phyloP scores from a whole-genome alignment of 192 early-diverging fungal species.

The Helicostylum pulchrum region DNA sequence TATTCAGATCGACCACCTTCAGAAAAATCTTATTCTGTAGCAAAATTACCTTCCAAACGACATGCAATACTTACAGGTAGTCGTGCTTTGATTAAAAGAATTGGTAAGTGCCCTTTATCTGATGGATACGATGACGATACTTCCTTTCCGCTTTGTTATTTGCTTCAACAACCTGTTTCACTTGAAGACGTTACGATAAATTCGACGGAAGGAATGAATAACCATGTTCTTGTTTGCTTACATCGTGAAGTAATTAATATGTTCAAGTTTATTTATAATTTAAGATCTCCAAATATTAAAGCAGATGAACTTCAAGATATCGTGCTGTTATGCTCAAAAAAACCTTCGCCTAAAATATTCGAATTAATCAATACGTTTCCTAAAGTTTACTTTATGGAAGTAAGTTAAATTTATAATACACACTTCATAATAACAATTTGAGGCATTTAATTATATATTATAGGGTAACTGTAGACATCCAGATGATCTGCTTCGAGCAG shows the following conservation, averaged over 20 bases:
- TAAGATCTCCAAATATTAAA: slow-evolving; percentile 33
- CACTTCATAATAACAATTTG: background rate
- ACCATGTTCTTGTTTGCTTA: slow-evolving; percentile 43
- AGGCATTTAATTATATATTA: background rate
- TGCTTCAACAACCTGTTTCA: background rate
- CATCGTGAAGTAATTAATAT: slow-evolving; percentile 32
- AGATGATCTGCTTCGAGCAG: slow-evolving; percentile 46
- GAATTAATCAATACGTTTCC: slow-evolving; percentile 41
- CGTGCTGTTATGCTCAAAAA: slow-evolving; percentile 36
- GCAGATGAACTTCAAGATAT: slow-evolving; percentile 42
- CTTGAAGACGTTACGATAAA: slow-evolving; percentile 17
- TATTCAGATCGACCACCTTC: slow-evolving; percentile 3
- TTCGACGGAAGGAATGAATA: slow-evolving; percentile 5
- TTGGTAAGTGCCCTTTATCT: slow-evolving; percentile 8
- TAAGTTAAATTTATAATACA: slow-evolving; percentile 6
- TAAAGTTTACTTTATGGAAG: slow-evolving; percentile 40
- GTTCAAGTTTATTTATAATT: slow-evolving; percentile 27
- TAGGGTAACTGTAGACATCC: slow-evolving; percentile 48
- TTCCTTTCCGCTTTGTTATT: slow-evolving; percentile 9
- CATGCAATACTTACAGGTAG: slow-evolving; percentile 21
- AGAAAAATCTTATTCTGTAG: background rate
- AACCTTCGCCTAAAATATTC: slow-evolving; percentile 34
- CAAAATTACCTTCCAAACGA: slow-evolving; percentile 5
- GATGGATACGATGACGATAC: slow-evolving; percentile 3
- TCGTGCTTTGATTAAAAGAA: slow-evolving; percentile 7